These are phyloP conservation scores for Fusarium sp. DNA, from an alignment of 2,329 filamentous ascomycete genomes.

Conservation along the genomic window DNA sequence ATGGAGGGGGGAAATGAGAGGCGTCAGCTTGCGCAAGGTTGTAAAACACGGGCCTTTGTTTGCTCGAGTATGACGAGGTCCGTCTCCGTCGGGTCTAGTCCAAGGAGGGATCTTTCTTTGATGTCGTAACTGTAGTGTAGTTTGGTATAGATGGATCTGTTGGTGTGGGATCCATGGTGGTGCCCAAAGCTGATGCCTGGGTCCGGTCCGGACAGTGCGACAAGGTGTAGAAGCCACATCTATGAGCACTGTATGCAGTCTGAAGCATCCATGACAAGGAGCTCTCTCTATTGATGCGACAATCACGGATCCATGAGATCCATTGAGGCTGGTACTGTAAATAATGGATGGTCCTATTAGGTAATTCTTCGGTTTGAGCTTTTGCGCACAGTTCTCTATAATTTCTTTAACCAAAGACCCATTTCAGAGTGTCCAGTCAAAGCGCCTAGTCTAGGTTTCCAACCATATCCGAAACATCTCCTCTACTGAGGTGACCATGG, in stretches of 20 bases:
- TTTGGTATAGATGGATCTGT: not conserved
- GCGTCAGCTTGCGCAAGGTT: slow-evolving; percentile 13
- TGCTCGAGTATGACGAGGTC: slow-evolving; percentile 12
- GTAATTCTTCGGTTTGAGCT: not conserved
- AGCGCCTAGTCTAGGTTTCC: not conserved
- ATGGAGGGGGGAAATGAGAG: slow-evolving; percentile 16
- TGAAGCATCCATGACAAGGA: not conserved
- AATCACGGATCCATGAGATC: not conserved
- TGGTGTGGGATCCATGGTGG: slow-evolving; percentile 16
- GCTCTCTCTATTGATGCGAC: not conserved
- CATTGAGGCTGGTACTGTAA: not conserved
- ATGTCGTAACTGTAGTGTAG: slow-evolving; percentile 17
- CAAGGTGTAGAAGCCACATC: not conserved
- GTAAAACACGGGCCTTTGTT: not conserved
- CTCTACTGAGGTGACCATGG: not conserved
- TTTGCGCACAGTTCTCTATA: not conserved
- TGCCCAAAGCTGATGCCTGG: slow-evolving; percentile 30
- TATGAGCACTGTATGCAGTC: not conserved
- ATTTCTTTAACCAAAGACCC: not conserved
- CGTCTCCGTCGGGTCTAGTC: slow-evolving; percentile 8
- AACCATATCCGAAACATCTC: not conserved
- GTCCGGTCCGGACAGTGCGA: slow-evolving; percentile 17
- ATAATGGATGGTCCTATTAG: not conserved
- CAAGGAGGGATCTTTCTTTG: not conserved
- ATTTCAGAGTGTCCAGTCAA: not conserved